A percentile compares a stretch with the other conserved stretches of the same genome.
Evolutionary conservation across 75 land plant genomes (phyloP).

Genomic region (Pinus tabuliformis): DNA sequence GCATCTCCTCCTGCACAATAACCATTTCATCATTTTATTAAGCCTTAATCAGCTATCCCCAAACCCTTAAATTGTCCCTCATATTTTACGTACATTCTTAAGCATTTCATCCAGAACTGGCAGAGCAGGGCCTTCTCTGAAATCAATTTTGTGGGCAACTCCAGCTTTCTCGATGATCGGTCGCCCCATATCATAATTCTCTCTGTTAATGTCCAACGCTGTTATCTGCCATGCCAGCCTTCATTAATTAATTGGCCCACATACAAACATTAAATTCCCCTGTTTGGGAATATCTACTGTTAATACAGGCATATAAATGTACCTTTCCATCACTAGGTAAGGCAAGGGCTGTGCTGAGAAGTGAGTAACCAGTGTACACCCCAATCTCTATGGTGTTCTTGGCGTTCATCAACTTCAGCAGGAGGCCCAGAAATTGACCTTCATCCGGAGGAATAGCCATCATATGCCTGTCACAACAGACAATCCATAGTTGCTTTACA

Average conservation of each 20-base stretch:
- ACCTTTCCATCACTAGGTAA: conserved; percentile 79
- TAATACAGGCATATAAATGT: too few relatives aligned
- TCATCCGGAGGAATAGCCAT: conserved; percentile 78
- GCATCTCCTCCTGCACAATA: conserved; percentile 33
- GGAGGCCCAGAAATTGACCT: conserved; percentile 62
- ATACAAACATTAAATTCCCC: too few relatives aligned
- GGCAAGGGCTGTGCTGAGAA: conserved; percentile 81
- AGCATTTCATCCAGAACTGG: conserved; percentile 45
- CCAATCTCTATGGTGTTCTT: conserved; percentile 85
- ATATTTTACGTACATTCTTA: conserved; percentile 24
- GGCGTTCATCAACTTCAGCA: conserved; percentile 76
- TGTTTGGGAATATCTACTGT: too few relatives aligned
- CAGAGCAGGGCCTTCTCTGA: conserved; percentile 68
- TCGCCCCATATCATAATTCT: conserved; percentile 65
- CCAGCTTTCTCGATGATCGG: conserved; percentile 67
- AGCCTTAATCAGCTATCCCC: too few relatives aligned
- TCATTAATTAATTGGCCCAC: too few relatives aligned
- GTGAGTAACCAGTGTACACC: conserved; percentile 80
- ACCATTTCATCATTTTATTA: too few relatives aligned
- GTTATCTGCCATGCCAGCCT: conserved; percentile 27
- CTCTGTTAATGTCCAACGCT: conserved; percentile 69
- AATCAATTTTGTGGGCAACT: conserved; percentile 73
- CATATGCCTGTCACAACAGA: not conserved
- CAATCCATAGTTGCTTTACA: not conserved
- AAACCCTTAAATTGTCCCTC: too few relatives aligned